Percentiles rank a stretch among this genome's conserved stretches.
Conservation (phyloP, 345 rosid species). For the Aethionema arabicum region DNA sequence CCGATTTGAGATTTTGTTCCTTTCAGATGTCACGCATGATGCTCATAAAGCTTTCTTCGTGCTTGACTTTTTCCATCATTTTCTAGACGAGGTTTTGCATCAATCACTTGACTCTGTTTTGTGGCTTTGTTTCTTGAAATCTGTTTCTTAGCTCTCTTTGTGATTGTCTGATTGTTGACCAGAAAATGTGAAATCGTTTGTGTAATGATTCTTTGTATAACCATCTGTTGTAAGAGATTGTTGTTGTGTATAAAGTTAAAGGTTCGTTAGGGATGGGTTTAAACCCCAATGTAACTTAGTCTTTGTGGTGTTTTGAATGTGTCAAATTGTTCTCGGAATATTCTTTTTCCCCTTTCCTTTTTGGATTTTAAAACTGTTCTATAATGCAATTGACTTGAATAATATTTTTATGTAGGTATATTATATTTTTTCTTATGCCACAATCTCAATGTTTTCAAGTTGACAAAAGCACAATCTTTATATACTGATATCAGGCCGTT, state of each 20-base stretch:
- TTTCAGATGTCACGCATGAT: constrained; percentile 23
- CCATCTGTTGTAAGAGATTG: too few species aligned
- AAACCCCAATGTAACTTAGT: constrained; percentile 12
- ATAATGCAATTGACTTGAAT: constrained; percentile 28
- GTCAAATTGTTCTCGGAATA: constrained; percentile 12
- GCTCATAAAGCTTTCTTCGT: constrained; percentile 16
- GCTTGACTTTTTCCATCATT: constrained; percentile 31
- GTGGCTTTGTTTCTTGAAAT: constrained; percentile 15
- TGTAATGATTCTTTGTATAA: background rate
- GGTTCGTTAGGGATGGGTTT: constrained; percentile 16
- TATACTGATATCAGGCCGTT: constrained; percentile 26
- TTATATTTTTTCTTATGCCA: constrained; percentile 23
- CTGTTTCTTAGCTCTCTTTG: background rate
- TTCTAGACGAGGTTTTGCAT: background rate
- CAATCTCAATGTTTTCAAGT: constrained; percentile 32
- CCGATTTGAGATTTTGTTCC: constrained; percentile 10
- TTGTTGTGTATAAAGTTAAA: background rate
- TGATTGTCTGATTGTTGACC: background rate
- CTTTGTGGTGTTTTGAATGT: constrained; percentile 16
- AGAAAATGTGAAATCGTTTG: constrained; percentile 1
- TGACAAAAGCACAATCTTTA: constrained; percentile 33
- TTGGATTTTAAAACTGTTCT: constrained; percentile 10
- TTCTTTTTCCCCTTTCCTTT: constrained; percentile 15
- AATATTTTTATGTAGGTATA: constrained; percentile 26
- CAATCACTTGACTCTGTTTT: constrained; percentile 1